These are phyloP conservation scores for Periconia sp. DNA, from an alignment of 2,329 filamentous ascomycete species.

Conservation along the genomic window DNA sequence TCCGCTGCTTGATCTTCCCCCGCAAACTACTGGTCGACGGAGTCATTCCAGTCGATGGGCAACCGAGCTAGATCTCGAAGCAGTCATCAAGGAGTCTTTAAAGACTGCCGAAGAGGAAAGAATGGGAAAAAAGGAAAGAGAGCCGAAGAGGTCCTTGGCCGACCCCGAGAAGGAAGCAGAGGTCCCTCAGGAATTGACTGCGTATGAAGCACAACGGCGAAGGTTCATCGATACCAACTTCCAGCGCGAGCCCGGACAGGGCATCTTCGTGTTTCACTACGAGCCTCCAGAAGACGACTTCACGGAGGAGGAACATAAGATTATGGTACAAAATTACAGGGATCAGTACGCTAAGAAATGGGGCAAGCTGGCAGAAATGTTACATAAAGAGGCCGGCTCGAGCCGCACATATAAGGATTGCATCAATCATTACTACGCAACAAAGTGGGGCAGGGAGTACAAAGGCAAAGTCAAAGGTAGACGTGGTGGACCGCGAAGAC, in stretches of 20 bases:
- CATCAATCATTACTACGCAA: constrained; percentile 86
- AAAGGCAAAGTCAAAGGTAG: constrained; percentile 69
- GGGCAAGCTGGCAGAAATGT: constrained; percentile 74
- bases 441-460: constrained; percentile 75
- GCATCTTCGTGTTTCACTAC: constrained; percentile 74
- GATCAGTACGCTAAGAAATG: constrained; percentile 78
- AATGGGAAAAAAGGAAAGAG: constrained; percentile 66
- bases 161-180: constrained; percentile 78
- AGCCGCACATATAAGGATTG: constrained; percentile 77
- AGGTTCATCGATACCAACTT: constrained; percentile 72
- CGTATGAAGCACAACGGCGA: constrained; percentile 63
- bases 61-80: constrained; percentile 75
- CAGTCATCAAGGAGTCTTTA: constrained; percentile 73
- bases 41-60: constrained; percentile 41
- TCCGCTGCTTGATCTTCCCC: constrained; percentile 33
- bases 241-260: constrained; percentile 67
- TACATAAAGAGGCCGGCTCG: constrained; percentile 55
- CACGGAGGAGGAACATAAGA: constrained; percentile 70
- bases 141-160: constrained; percentile 70
- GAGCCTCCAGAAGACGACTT: constrained; percentile 78
- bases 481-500: constrained; percentile 30
- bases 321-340: constrained; percentile 76
- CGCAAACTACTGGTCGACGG: constrained; percentile 36
- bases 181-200: constrained; percentile 72
- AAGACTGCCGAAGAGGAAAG: constrained; percentile 71